A percentile compares a stretch with the other conserved stretches of the same genome.
phyloP scores from a whole-genome alignment of 202 grass and related monocot species.

The Bolboschoenoplectus hybrid region DNA sequence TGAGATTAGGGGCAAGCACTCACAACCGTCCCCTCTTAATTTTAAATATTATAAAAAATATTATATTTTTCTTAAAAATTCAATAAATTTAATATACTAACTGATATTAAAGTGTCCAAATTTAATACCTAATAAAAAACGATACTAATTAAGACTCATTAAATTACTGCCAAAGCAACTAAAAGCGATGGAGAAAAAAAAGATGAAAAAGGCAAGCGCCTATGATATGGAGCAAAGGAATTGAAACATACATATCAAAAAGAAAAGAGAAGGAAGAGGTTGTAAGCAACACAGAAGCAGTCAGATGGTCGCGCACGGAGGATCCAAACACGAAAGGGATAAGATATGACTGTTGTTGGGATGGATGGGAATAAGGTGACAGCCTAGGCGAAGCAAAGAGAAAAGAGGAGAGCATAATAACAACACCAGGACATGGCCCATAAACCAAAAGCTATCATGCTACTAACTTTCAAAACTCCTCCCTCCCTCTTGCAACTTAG shows the following conservation, averaged over 20 bases:
- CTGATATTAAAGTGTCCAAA: too few relatives aligned
- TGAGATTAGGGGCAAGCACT: too few relatives aligned
- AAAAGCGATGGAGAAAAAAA: neutral
- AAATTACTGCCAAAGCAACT: neutral
- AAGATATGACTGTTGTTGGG: constrained; percentile 21
- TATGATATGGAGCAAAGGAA: neutral
- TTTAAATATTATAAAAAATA: too few relatives aligned
- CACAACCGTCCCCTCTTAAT: too few relatives aligned
- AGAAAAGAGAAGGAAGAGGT: neutral
- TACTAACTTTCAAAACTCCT: constrained; percentile 10
- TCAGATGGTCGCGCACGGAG: neutral
- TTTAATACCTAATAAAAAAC: too few relatives aligned
- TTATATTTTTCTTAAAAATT: too few relatives aligned
- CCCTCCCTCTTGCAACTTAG: constrained; percentile 8
- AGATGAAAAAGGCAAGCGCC: neutral
- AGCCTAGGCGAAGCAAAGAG: constrained; percentile 39
- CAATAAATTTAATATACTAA: too few relatives aligned
- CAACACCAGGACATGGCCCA: constrained; percentile 21
- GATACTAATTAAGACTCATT: neutral
- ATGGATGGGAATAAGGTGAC: constrained; percentile 41
- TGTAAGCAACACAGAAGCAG: neutral
- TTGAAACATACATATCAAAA: neutral
- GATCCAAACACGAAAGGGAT: constrained; percentile 21
- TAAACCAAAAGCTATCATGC: constrained; percentile 15
- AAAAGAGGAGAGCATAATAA: constrained; percentile 7